Percentiles rank a stretch among this genome's conserved stretches.
Conservation (phyloP, 345 rosid genomes). For the Bruguiera parviflora region DNA sequence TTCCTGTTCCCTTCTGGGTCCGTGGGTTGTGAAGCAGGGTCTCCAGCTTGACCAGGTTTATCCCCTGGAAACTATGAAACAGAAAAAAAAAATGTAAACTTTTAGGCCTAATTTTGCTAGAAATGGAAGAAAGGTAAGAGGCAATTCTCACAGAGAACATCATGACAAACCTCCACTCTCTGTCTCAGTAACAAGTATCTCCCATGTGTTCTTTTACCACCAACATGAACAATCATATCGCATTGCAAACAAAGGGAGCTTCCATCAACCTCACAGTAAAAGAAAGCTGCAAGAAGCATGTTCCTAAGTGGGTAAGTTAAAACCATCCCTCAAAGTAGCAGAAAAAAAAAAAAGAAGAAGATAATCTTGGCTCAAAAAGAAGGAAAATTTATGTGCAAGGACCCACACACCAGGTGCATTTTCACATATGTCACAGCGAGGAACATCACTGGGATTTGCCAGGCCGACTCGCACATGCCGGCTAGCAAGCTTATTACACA, state of each 20-base stretch:
- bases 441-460: constrained; percentile 61
- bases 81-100: not conserved
- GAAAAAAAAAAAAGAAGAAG: not conserved
- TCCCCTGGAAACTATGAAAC: constrained; percentile 68
- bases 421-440: constrained; percentile 80
- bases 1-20: constrained; percentile 31
- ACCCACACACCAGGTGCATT: constrained; percentile 58
- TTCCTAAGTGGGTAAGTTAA: constrained; percentile 10
- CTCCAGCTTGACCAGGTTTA: constrained; percentile 32
- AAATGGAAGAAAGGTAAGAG: not conserved
- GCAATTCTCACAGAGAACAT: not conserved
- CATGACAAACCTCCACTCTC: constrained; percentile 56
- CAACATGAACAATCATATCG: constrained; percentile 80
- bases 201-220: constrained; percentile 69
- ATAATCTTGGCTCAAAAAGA: not conserved
- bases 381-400: constrained; percentile 3
- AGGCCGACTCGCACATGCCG: constrained; percentile 76
- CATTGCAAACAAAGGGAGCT: constrained; percentile 82
- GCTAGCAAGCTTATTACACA: constrained; percentile 82
- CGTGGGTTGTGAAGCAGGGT: constrained; percentile 23
- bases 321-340: not conserved
- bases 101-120: constrained; percentile 2
- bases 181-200: constrained; percentile 72
- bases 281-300: constrained; percentile 54
- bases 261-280: constrained; percentile 84